Evolutionary conservation across 345 rosid genomes (phyloP).

Genomic region (Eucalyptus tenuipes): DNA sequence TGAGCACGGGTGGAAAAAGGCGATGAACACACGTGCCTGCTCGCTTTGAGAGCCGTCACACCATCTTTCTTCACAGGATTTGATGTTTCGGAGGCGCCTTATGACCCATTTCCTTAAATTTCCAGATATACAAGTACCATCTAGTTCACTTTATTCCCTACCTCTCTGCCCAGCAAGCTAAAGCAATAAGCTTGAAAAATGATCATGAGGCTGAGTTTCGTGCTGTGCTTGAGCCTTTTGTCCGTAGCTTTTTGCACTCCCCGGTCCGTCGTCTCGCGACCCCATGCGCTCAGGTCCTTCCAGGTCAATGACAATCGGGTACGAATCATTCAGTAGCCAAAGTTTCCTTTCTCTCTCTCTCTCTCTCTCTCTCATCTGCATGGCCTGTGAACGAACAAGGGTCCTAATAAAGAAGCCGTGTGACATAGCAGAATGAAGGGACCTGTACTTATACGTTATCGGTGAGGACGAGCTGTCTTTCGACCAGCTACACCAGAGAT

Average conservation of each 20-base stretch:
- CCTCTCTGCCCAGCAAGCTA: neutral
- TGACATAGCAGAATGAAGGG: conserved; percentile 8
- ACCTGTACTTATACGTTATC: conserved; percentile 49
- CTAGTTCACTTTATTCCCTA: neutral
- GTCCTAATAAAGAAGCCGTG: neutral
- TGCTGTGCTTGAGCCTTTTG: neutral
- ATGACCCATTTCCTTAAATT: neutral
- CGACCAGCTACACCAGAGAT: conserved; percentile 47
- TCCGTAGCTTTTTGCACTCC: neutral
- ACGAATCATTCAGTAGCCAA: neutral
- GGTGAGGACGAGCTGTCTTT: conserved; percentile 53
- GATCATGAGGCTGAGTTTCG: neutral
- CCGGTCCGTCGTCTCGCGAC: conserved; percentile 2
- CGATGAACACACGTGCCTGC: neutral
- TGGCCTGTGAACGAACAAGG: neutral
- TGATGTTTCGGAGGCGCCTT: neutral
- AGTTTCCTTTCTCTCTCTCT: neutral
- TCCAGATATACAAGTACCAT: neutral
- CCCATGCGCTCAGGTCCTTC: conserved; percentile 24
- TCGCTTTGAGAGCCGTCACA: neutral
- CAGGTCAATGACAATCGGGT: conserved; percentile 28
- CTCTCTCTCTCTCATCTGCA: neutral
- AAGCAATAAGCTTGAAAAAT: neutral
- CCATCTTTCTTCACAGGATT: neutral
- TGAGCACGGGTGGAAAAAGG: neutral